phyloP scores from a whole-genome alignment of 1,284 basidiomycete species.

The Neonothopanus nambi region DNA sequence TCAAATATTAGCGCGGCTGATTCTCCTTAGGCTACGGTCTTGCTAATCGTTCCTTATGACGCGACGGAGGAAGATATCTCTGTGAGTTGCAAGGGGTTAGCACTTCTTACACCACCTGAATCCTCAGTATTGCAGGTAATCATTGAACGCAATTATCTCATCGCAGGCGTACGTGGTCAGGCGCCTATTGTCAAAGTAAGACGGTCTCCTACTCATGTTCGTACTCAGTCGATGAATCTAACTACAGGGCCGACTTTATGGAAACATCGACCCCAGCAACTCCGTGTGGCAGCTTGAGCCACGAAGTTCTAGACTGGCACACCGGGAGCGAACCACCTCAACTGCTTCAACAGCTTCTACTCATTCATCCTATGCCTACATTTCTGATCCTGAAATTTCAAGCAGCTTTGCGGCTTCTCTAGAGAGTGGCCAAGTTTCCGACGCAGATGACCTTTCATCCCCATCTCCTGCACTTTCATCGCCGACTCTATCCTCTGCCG shows the following conservation, averaged over 20 bases:
- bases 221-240: constrained; percentile 5
- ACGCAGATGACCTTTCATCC: constrained; percentile 57
- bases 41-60: constrained; percentile 70
- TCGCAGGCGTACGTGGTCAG: constrained; percentile 70
- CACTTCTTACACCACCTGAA: neutral
- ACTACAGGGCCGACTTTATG: constrained; percentile 67
- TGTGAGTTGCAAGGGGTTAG: constrained; percentile 38
- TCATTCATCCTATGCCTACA: constrained; percentile 74
- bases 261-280: constrained; percentile 56
- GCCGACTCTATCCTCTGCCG: constrained; percentile 38
- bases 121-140: constrained; percentile 47
- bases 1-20: constrained; percentile 12
- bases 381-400: constrained; percentile 77
- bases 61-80: constrained; percentile 68
- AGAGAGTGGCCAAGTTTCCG: constrained; percentile 68
- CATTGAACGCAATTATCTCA: constrained; percentile 66
- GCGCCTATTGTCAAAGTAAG: constrained; percentile 69
- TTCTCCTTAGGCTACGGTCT: constrained; percentile 64
- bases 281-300: constrained; percentile 79
- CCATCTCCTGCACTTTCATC: constrained; percentile 61
- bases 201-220: constrained; percentile 7
- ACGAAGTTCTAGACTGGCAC: constrained; percentile 43
- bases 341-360: constrained; percentile 72
- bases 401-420: constrained; percentile 79
- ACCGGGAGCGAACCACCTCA: constrained; percentile 69